Conservation (phyloP, 2,329 filamentous ascomycete species). For the Endoconidiophora laricicola region DNA sequence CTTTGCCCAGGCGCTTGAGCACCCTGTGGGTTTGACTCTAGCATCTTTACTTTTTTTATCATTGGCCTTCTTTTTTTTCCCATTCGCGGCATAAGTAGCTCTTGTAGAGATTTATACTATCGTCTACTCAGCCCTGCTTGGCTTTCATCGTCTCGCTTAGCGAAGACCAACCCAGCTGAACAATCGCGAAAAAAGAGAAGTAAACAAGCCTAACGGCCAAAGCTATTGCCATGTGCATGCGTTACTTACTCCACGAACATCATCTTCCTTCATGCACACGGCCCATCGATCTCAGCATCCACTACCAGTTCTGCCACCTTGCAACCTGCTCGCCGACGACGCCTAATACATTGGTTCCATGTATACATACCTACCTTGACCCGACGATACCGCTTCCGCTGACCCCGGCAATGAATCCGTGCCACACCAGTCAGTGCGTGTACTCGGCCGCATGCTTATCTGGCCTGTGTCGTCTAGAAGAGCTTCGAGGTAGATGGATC, state of each 20-base stretch:
- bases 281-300: constrained; percentile 24
- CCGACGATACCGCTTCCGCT: constrained; percentile 5
- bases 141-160: no score
- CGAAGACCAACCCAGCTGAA: no score
- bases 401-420: constrained; percentile 21
- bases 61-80: no score
- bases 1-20: no score
- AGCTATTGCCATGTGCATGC: constrained; percentile 26
- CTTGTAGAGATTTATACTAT: no score
- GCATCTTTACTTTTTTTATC: no score
- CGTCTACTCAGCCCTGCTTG: no score
- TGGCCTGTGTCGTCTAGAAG: constrained; percentile 31
- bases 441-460: constrained; percentile 29
- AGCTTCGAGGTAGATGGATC: constrained; percentile 31
- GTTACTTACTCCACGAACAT: constrained; percentile 35
- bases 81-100: no score
- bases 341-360: constrained; percentile 15
- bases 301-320: constrained; percentile 27
- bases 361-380: constrained; percentile 18
- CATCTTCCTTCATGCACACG: constrained; percentile 28
- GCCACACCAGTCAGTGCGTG: constrained; percentile 29
- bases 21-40: no score
- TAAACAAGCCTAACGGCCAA: no score
- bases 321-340: constrained; percentile 13
- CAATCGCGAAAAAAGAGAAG: no score